Conservation (phyloP, 495 filamentous ascomycete genomes). For the Aspergillus bertholletiae region DNA sequence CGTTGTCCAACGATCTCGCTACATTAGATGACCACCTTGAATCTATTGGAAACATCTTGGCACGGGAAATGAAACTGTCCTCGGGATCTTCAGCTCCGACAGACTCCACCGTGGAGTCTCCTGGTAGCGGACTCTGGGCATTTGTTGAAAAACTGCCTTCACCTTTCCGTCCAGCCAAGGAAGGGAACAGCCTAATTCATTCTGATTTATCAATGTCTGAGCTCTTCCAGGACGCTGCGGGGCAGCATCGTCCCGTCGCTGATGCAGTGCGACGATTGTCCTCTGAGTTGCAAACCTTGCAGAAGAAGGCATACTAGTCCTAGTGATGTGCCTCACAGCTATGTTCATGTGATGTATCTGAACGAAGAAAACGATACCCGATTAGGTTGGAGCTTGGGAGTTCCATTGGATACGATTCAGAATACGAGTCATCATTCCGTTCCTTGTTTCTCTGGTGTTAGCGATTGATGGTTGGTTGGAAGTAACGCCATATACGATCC, state of each 20-base stretch:
- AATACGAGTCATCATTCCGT: background rate
- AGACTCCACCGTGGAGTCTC: background rate
- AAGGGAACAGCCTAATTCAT: background rate
- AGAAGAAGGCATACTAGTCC: slow-evolving; percentile 11
- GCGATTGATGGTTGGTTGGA: background rate
- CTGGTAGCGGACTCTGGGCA: background rate
- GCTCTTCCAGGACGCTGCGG: slow-evolving; percentile 25
- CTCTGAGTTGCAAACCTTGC: slow-evolving; percentile 15
- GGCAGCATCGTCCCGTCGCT: slow-evolving; percentile 26
- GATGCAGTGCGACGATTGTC: slow-evolving; percentile 17
- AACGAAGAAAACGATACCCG: background rate
- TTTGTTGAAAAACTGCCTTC: slow-evolving; percentile 5
- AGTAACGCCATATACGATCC: background rate
- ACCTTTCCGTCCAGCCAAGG: slow-evolving; percentile 2
- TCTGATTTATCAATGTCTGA: background rate
- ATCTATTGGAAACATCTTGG: slow-evolving; percentile 33
- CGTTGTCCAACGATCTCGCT: slow-evolving; percentile 29
- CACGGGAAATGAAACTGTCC: slow-evolving; percentile 16
- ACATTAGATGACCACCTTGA: slow-evolving; percentile 43
- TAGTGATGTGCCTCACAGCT: background rate
- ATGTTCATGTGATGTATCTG: background rate
- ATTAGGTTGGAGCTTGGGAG: background rate
- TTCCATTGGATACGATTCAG: background rate
- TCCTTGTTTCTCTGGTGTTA: too few relatives aligned
- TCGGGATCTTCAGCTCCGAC: slow-evolving; percentile 3